These are phyloP conservation scores for Coemansia sp. DNA, from an alignment of 192 early-diverging fungal species.

Conservation along the genomic window DNA sequence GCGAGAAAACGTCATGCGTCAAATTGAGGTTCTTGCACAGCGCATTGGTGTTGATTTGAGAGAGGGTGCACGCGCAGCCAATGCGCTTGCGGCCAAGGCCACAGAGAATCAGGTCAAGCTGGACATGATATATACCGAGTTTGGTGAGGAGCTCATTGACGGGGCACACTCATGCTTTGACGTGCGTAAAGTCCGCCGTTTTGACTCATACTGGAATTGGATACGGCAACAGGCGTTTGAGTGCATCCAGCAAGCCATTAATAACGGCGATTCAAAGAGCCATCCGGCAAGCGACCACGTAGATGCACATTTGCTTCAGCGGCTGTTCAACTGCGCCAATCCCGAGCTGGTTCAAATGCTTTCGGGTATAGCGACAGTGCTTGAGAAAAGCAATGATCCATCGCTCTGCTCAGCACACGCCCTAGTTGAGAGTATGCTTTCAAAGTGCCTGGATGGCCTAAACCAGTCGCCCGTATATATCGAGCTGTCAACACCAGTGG, in stretches of 20 bases:
- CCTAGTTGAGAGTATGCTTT: no score
- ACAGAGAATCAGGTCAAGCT: constrained; percentile 66
- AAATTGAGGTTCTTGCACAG: constrained; percentile 77
- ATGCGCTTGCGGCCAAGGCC: not conserved
- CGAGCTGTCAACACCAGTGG: constrained; percentile 76
- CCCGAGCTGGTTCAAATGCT: constrained; percentile 45
- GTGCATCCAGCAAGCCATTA: constrained; percentile 4
- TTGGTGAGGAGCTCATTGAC: constrained; percentile 79
- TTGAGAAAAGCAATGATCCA: constrained; percentile 52
- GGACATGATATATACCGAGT: constrained; percentile 75
- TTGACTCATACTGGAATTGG: constrained; percentile 99
- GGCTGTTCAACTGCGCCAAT: constrained; percentile 73
- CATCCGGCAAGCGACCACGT: no score
- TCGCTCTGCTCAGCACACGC: constrained; percentile 55
- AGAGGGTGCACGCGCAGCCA: constrained; percentile 58
- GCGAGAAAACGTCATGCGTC: constrained; percentile 66
- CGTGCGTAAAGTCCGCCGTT: constrained; percentile 75
- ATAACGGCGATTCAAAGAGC: no score
- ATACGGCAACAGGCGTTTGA: constrained; percentile 53
- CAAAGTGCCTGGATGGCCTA: constrained; percentile 78
- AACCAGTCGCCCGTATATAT: constrained; percentile 71
- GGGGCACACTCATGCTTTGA: constrained; percentile 83
- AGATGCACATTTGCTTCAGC: no score
- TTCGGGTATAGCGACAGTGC: constrained; percentile 67
- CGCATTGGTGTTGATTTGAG: no score